A percentile compares a stretch with the other conserved stretches of the same genome.
These are phyloP conservation scores for Carallia pectinifolia DNA, from an alignment of 345 rosid genomes.

Conservation along the genomic window DNA sequence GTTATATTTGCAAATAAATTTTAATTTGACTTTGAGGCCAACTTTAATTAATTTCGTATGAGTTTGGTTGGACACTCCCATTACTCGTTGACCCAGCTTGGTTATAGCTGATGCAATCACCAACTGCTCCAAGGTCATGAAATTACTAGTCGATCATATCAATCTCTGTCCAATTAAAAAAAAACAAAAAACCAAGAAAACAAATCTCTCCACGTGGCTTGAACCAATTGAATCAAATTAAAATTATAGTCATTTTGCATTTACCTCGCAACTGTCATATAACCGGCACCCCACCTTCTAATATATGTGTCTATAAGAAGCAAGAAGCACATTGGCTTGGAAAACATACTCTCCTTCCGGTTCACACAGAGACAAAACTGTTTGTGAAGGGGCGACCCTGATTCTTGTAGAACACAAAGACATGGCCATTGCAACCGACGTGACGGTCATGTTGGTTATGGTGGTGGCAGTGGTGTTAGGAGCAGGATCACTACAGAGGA, in stretches of 20 bases:
- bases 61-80: too few species aligned
- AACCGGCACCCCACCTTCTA: too few species aligned
- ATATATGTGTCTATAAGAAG: too few species aligned
- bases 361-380: background rate
- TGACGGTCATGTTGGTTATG: constrained; percentile 11
- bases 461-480: constrained; percentile 16
- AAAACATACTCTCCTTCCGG: too few species aligned
- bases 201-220: background rate
- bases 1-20: too few species aligned
- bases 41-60: too few species aligned
- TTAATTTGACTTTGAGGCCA: too few species aligned
- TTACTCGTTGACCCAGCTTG: background rate
- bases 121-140: constrained; percentile 3
- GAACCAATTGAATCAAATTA: background rate
- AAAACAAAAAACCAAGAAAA: too few species aligned
- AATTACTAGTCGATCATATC: background rate
- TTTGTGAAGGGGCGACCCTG: constrained; percentile 23
- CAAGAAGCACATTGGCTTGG: too few species aligned
- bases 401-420: constrained; percentile 19
- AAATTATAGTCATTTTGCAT: background rate
- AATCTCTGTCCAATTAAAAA: background rate
- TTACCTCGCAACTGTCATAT: too few species aligned
- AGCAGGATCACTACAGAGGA: background rate
- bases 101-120: constrained; percentile 10
- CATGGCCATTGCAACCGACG: constrained; percentile 14